Percentiles rank a stretch among this genome's conserved stretches.
These are phyloP conservation scores for Odontarrhena argentea DNA, from an alignment of 345 rosid genomes.

Conservation along the genomic window DNA sequence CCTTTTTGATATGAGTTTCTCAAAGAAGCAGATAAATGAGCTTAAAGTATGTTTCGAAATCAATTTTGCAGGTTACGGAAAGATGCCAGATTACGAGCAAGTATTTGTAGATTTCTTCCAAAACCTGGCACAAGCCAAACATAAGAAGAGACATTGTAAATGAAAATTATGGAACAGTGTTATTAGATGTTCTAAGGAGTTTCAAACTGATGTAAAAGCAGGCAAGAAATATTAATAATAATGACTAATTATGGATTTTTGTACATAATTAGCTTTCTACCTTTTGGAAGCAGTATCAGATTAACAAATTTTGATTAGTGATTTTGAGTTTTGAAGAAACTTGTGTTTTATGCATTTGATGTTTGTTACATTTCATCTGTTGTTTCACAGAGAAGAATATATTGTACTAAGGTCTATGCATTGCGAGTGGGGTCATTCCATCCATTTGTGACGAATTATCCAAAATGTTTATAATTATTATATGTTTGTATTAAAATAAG, in stretches of 20 bases:
- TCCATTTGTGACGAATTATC: no score
- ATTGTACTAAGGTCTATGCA: no score
- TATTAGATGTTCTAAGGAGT: conserved; percentile 19
- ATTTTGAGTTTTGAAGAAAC: neutral
- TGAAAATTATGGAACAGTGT: conserved; percentile 11
- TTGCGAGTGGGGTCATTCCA: no score
- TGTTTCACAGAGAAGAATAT: no score
- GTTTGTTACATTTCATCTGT: no score
- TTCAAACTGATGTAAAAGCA: conserved; percentile 24
- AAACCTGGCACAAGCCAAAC: conserved; percentile 48
- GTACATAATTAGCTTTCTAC: conserved; percentile 31
- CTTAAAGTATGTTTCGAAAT: neutral
- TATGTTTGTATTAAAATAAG: no score
- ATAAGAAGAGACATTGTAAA: conserved; percentile 45
- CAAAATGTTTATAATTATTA: no score
- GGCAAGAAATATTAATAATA: conserved; percentile 11
- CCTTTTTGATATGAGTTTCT: neutral
- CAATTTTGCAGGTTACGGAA: conserved; percentile 72
- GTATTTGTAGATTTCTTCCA: conserved; percentile 81
- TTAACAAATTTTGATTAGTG: conserved; percentile 36
- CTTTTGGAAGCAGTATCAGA: conserved; percentile 24
- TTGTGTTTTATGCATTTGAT: neutral
- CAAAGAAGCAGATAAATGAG: conserved; percentile 21
- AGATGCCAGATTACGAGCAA: conserved; percentile 85
- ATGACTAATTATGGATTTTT: conserved; percentile 42